phyloP scores from a whole-genome alignment of 2,329 filamentous ascomycete genomes.

The Pseudopyrenochaeta lycopersici region DNA sequence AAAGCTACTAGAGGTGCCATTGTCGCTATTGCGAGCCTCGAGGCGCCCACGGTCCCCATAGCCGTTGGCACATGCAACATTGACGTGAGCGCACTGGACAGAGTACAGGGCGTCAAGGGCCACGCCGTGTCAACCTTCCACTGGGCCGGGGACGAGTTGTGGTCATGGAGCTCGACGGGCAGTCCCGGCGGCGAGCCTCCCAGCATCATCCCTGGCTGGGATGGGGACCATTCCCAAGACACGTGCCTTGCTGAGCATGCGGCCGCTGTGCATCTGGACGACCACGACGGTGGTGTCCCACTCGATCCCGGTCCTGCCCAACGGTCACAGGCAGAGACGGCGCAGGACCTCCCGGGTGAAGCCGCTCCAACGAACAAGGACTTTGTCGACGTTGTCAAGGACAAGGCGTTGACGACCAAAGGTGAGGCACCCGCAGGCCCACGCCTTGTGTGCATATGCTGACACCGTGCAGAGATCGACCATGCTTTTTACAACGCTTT shows the following conservation, averaged over 20 bases:
- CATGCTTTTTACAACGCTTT: conserved; percentile 71
- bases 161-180: conserved; percentile 67
- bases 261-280: conserved; percentile 52
- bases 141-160: conserved; percentile 75
- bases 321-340: conserved; percentile 43
- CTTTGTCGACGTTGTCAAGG: conserved; percentile 52
- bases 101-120: conserved; percentile 68
- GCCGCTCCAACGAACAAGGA: conserved; percentile 42
- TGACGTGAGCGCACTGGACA: conserved; percentile 64
- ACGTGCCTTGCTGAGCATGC: conserved; percentile 50
- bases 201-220: conserved; percentile 62
- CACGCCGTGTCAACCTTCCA: conserved; percentile 72
- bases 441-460: background rate
- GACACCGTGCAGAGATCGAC: conserved; percentile 65
- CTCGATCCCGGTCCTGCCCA: conserved; percentile 42
- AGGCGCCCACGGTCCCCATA: conserved; percentile 68
- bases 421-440: conserved; percentile 48
- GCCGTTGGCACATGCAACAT: conserved; percentile 72
- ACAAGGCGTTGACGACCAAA: conserved; percentile 65
- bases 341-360: conserved; percentile 45
- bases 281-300: conserved; percentile 59
- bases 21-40: conserved; percentile 69
- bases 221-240: conserved; percentile 43
- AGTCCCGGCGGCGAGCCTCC: conserved; percentile 64
- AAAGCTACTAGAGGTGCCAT: conserved; percentile 67